These are phyloP conservation scores for Phoenix roebelenii DNA, from an alignment of 176 grass and related monocot species.

Conservation along the genomic window DNA sequence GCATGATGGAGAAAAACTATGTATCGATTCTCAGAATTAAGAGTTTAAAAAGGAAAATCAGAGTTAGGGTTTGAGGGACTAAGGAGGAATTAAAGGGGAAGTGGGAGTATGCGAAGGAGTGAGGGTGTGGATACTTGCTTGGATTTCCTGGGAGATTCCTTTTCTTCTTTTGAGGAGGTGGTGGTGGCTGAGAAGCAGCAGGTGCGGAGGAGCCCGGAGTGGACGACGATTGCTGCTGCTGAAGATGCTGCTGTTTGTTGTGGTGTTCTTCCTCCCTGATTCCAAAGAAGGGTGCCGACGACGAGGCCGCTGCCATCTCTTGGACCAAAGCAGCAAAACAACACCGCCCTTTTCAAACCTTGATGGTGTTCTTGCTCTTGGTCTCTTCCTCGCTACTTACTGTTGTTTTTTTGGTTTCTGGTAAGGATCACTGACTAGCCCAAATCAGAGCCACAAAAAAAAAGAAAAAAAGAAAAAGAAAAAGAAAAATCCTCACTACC, in stretches of 20 bases:
- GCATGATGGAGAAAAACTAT: too few relatives aligned
- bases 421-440: conserved; percentile 13
- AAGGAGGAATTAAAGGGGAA: too few relatives aligned
- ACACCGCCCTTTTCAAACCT: too few relatives aligned
- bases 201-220: neutral
- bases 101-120: neutral
- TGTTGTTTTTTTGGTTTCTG: conserved; percentile 19
- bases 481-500: neutral
- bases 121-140: conserved; percentile 6
- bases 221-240: conserved; percentile 13
- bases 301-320: conserved; percentile 54
- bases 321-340: conserved; percentile 17
- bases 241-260: conserved; percentile 35
- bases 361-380: neutral
- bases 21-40: too few relatives aligned
- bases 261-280: conserved; percentile 30
- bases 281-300: conserved; percentile 63
- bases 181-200: neutral
- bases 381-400: neutral
- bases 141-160: conserved; percentile 24
- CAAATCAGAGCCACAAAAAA: conserved; percentile 14
- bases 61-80: too few relatives aligned
- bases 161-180: conserved; percentile 16
- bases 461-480: neutral
- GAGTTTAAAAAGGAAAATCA: too few relatives aligned